phyloP scores from a whole-genome alignment of 306 rosid genomes.

The Gleditsia sinensis region DNA sequence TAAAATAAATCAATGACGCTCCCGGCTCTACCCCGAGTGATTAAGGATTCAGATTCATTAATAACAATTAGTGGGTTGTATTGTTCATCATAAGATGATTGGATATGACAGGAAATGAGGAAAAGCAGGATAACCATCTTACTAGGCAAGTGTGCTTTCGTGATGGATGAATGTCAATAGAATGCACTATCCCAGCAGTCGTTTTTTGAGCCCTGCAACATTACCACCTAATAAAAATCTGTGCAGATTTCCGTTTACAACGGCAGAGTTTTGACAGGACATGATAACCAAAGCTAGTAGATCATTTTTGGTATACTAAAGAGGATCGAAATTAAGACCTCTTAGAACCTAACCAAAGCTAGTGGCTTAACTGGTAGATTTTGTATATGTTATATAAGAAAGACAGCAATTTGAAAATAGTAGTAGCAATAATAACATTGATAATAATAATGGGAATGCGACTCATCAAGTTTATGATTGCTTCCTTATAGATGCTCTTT shows the following conservation, averaged over 20 bases:
- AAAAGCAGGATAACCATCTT: conserved; percentile 32
- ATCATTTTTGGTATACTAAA: neutral
- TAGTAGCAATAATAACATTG: neutral
- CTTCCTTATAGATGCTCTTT: neutral
- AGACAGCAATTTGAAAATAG: neutral
- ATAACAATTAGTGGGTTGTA: neutral
- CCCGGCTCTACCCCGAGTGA: neutral
- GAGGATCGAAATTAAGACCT: neutral
- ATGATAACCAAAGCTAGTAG: neutral
- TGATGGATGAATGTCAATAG: conserved; percentile 88
- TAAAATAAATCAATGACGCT: neutral
- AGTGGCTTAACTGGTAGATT: neutral
- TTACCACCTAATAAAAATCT: conserved; percentile 28
- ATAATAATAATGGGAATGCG: neutral
- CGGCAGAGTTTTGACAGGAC: neutral
- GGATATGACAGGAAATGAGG: conserved; percentile 1
- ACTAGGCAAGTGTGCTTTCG: conserved; percentile 93
- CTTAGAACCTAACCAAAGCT: neutral
- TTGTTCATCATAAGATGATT: neutral
- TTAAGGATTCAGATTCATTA: neutral
- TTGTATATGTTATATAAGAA: neutral
- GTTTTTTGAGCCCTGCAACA: conserved; percentile 66
- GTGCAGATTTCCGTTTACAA: neutral
- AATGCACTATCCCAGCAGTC: conserved; percentile 81
- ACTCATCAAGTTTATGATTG: neutral